Percentiles rank a stretch among this genome's conserved stretches.
Evolutionary conservation across 768 basidiomycete genomes (phyloP).

Genomic region (Amylocystis lapponica): DNA sequence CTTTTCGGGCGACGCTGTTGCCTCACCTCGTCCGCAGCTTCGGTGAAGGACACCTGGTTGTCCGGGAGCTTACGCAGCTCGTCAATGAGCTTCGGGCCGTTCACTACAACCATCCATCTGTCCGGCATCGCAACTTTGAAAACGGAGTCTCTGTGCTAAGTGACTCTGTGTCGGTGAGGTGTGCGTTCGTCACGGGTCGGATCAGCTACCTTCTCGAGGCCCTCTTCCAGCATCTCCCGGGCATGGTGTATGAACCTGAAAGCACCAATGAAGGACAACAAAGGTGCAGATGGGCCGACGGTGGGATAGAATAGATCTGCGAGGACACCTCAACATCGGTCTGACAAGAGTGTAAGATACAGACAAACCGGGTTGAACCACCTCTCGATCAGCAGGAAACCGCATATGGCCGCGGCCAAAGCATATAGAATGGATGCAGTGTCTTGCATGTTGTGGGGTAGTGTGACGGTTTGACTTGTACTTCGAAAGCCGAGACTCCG

Average conservation of each 20-base stretch:
- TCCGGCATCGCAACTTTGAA: conserved; percentile 42
- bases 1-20: not conserved
- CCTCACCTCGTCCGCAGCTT: conserved; percentile 35
- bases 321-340: not conserved
- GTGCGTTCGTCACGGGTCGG: not conserved
- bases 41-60: conserved; percentile 37
- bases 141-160: not conserved
- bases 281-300: conserved; percentile 28
- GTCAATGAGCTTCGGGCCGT: conserved; percentile 37
- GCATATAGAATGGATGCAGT: no score
- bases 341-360: not conserved
- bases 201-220: conserved; percentile 25
- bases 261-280: conserved; percentile 28
- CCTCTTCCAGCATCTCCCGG: conserved; percentile 23
- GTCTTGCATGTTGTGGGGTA: no score
- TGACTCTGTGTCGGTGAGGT: not conserved
- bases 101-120: conserved; percentile 41
- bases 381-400: no score
- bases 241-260: conserved; percentile 20
- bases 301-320: conserved; percentile 28
- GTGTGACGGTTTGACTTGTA: no score
- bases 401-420: no score
- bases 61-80: conserved; percentile 47
- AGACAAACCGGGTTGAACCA: conserved; percentile 4
- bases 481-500: no score